phyloP scores from a whole-genome alignment of 208 protist genomes.

The Crithidia bombi region DNA sequence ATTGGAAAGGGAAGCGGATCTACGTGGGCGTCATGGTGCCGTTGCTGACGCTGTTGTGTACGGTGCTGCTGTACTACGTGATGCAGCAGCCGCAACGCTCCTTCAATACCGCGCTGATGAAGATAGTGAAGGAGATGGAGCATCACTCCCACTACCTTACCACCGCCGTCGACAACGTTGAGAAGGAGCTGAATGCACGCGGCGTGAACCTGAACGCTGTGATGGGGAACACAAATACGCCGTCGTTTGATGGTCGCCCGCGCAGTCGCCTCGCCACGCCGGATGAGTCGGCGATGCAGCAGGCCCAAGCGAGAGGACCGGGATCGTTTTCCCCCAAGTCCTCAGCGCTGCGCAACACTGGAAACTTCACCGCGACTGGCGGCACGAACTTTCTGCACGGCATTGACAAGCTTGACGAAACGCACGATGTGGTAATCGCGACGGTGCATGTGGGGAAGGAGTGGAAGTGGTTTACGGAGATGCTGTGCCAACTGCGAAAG shows the following conservation, averaged over 20 bases:
- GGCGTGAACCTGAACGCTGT: neutral
- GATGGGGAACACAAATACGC: neutral
- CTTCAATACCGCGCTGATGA: constrained; percentile 37
- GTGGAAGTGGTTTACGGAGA: constrained; percentile 26
- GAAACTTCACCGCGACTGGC: neutral
- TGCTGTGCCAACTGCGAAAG: constrained; percentile 9
- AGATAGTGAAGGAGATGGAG: constrained; percentile 35
- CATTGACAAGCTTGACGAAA: constrained; percentile 23
- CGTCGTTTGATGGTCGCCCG: neutral
- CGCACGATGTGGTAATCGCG: constrained; percentile 21
- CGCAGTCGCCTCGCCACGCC: constrained; percentile 12
- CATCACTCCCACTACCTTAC: constrained; percentile 33
- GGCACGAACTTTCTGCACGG: constrained; percentile 13
- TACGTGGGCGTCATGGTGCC: constrained; percentile 63
- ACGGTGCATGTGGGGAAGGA: constrained; percentile 36
- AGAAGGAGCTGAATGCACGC: constrained; percentile 29
- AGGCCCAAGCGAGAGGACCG: neutral
- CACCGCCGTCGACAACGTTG: constrained; percentile 29
- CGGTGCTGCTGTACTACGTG: constrained; percentile 50
- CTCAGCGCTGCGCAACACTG: neutral
- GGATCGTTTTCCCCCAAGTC: neutral
- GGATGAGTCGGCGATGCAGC: constrained; percentile 8
- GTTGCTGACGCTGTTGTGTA: constrained; percentile 44
- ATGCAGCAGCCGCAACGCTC: constrained; percentile 39
- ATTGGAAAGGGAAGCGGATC: constrained; percentile 19